Percentiles rank a stretch among this genome's conserved stretches.
Evolutionary conservation across 805 yeast genomes (phyloP).

Genomic region (Pichia cabralensis): DNA sequence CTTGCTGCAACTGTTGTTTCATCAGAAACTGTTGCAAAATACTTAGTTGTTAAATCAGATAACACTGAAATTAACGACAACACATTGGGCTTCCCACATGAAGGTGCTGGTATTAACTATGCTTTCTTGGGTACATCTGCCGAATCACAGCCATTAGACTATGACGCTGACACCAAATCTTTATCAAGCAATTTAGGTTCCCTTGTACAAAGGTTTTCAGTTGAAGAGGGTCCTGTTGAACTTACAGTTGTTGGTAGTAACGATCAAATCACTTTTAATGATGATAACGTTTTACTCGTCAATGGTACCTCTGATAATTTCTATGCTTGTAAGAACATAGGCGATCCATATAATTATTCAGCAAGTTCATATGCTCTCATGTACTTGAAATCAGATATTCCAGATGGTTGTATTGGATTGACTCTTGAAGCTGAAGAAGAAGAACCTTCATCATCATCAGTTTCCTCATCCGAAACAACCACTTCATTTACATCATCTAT

Average conservation of each 20-base stretch:
- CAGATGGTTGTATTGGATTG: conserved; percentile 14
- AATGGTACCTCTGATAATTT: conserved; percentile 26
- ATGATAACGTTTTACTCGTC: conserved; percentile 19
- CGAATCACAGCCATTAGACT: conserved; percentile 2
- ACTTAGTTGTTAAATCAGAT: conserved; percentile 21
- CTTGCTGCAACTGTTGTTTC: conserved; percentile 10
- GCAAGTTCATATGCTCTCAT: conserved; percentile 19
- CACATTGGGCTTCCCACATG: conserved; percentile 27
- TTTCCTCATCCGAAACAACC: background rate
- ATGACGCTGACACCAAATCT: conserved; percentile 13
- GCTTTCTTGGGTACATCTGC: conserved; percentile 17
- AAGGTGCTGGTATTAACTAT: conserved; percentile 41
- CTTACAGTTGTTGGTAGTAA: conserved; percentile 8
- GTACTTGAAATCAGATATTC: conserved; percentile 19
- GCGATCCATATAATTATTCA: conserved; percentile 36
- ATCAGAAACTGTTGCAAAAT: conserved; percentile 13
- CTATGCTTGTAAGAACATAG: conserved; percentile 34
- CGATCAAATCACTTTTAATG: conserved; percentile 12
- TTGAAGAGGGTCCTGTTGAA: conserved; percentile 6
- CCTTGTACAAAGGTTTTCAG: conserved; percentile 2
- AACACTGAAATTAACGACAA: conserved; percentile 21
- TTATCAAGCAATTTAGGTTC: conserved; percentile 10
- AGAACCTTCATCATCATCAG: background rate
- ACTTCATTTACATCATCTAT: background rate
- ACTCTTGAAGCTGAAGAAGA: conserved; percentile 1